phyloP scores from a whole-genome alignment of 1,284 basidiomycete genomes.

The Ceratobasidium sp. region DNA sequence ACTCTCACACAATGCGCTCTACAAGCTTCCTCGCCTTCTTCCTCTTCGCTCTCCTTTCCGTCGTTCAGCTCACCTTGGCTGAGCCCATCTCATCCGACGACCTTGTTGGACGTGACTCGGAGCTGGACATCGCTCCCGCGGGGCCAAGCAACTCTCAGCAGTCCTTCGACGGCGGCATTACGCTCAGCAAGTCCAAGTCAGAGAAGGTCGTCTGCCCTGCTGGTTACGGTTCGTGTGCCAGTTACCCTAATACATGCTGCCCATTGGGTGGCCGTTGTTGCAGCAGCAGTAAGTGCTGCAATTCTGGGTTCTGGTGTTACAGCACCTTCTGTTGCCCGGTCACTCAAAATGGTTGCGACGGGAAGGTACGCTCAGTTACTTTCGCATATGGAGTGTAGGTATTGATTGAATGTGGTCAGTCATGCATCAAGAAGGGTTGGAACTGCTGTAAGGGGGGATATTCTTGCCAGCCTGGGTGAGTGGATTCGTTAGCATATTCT shows the following conservation, averaged over 20 bases:
- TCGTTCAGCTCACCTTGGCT: background rate
- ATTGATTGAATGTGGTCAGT: background rate
- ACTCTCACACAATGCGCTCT: conserved; percentile 16
- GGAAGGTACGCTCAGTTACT: background rate
- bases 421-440: background rate
- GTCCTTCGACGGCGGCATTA: background rate
- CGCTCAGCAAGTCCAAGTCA: background rate
- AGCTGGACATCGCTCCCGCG: background rate
- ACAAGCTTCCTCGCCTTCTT: background rate
- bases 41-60: conserved; percentile 10
- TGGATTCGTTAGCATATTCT: background rate
- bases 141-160: background rate
- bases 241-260: background rate
- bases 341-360: background rate
- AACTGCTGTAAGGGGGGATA: conserved; percentile 16
- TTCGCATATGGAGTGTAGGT: no score
- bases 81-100: background rate
- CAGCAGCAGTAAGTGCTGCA: conserved; percentile 1
- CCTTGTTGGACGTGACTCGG: background rate
- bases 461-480: conserved; percentile 8
- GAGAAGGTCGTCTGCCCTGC: conserved; percentile 1
- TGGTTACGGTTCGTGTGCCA: background rate
- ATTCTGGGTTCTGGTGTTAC: conserved; percentile 1
- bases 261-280: conserved; percentile 7
- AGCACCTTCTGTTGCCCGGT: background rate